Evolutionary conservation across 129 eudicot species (phyloP).

Genomic region (Scalesia atractyloides): DNA sequence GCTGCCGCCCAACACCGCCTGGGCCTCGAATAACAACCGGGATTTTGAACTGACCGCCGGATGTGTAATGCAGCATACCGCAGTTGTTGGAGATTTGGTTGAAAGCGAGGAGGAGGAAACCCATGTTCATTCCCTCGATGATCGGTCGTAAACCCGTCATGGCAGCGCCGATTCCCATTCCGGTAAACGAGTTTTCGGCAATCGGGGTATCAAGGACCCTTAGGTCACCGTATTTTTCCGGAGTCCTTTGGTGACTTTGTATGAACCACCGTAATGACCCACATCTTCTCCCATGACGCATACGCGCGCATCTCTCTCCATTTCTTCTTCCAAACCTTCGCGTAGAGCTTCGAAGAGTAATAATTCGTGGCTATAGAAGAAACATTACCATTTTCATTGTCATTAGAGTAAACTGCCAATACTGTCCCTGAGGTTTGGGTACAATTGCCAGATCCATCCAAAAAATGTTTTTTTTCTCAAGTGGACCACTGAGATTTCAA

Average conservation of each 20-base stretch:
- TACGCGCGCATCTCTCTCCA: constrained; percentile 86
- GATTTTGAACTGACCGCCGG: constrained; percentile 92
- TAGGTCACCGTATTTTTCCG: constrained; percentile 79
- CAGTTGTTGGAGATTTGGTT: constrained; percentile 96
- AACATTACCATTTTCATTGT: background rate
- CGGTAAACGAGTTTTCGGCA: constrained; percentile 89
- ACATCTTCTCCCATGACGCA: constrained; percentile 99
- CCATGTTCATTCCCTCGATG: constrained; percentile 96
- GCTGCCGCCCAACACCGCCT: constrained; percentile 97
- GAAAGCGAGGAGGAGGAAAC: constrained; percentile 84
- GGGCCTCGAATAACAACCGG: constrained; percentile 96
- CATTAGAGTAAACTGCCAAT: too few species aligned
- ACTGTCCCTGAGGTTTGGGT: too few species aligned
- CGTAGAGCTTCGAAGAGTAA: constrained; percentile 97
- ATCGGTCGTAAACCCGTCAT: constrained; percentile 85
- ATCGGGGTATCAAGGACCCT: constrained; percentile 93
- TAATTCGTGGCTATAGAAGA: constrained; percentile 75
- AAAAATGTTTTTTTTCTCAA: too few species aligned
- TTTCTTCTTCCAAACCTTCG: constrained; percentile 98
- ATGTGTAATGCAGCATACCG: constrained; percentile 98
- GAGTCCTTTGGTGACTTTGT: constrained; percentile 94
- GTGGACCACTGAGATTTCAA: too few species aligned
- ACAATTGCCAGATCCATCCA: too few species aligned
- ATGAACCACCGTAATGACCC: constrained; percentile 98
- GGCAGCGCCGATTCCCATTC: constrained; percentile 96